These are phyloP conservation scores for Globisporangium splendens DNA, from an alignment of 352 stramenopile genomes.

Conservation along the genomic window DNA sequence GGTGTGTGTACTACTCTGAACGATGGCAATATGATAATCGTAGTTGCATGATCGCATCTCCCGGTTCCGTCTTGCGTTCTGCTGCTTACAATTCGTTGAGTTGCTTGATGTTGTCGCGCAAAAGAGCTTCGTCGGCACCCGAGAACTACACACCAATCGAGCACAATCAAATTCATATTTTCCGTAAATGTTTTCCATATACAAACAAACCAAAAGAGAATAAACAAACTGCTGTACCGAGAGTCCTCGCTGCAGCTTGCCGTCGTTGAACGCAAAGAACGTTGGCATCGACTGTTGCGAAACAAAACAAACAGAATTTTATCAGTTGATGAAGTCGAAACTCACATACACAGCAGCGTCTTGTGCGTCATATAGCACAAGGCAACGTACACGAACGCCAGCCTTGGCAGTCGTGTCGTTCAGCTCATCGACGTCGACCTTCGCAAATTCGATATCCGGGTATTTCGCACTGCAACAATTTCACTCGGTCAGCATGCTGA, in stretches of 20 bases:
- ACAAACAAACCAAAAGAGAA: not conserved
- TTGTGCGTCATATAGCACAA: not conserved
- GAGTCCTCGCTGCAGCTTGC: slow-evolving; percentile 70
- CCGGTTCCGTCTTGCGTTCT: not conserved
- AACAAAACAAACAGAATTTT: slow-evolving; percentile 4
- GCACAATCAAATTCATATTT: not conserved
- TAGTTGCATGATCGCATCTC: not conserved
- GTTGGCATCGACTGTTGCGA: slow-evolving; percentile 78
- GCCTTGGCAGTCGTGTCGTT: slow-evolving; percentile 76
- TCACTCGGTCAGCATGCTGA: too few species aligned
- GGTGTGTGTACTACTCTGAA: not conserved
- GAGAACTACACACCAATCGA: too few species aligned
- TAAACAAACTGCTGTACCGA: slow-evolving; percentile 38
- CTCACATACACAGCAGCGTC: not conserved
- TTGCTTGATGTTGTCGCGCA: slow-evolving; percentile 71
- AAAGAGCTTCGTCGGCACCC: slow-evolving; percentile 71
- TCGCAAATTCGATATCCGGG: slow-evolving; percentile 75
- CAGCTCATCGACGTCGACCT: slow-evolving; percentile 83
- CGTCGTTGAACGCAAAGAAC: slow-evolving; percentile 83
- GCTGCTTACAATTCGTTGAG: slow-evolving; percentile 58
- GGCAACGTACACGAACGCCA: slow-evolving; percentile 68
- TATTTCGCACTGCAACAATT: slow-evolving; percentile 41
- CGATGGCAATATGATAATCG: not conserved
- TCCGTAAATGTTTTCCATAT: not conserved
- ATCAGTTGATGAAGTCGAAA: not conserved